phyloP scores from a whole-genome alignment of 768 basidiomycete species.

The Mycena metata region DNA sequence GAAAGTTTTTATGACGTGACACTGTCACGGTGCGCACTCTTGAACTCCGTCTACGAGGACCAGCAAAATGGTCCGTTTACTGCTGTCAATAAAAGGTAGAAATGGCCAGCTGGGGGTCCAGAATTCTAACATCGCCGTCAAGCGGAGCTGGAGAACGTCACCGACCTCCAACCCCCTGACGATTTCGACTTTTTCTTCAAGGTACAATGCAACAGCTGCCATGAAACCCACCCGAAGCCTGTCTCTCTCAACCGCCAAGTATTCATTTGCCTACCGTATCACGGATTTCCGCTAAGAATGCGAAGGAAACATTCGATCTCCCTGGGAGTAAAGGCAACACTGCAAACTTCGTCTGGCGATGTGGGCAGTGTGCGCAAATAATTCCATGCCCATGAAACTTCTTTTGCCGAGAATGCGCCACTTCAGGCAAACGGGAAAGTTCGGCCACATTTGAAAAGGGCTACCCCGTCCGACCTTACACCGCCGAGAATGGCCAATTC shows the following conservation, averaged over 20 bases:
- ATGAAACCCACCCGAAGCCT: slow-evolving; percentile 80
- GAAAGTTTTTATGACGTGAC: not conserved
- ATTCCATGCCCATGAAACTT: slow-evolving; percentile 2
- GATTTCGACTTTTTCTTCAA: slow-evolving; percentile 88
- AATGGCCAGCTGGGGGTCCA: not conserved
- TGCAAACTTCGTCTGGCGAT: slow-evolving; percentile 88
- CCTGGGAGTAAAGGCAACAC: slow-evolving; percentile 74
- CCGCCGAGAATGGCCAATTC: slow-evolving; percentile 71
- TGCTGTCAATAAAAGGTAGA: slow-evolving; percentile 37
- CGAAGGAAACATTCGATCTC: slow-evolving; percentile 76
- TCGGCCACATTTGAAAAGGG: slow-evolving; percentile 82
- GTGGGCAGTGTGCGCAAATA: slow-evolving; percentile 67
- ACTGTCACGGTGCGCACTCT: not conserved
- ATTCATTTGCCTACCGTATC: slow-evolving; percentile 32
- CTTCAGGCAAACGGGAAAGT: slow-evolving; percentile 78
- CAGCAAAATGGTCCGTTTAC: slow-evolving; percentile 35
- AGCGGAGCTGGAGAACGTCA: slow-evolving; percentile 86
- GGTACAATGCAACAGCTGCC: slow-evolving; percentile 85
- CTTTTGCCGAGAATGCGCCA: slow-evolving; percentile 16
- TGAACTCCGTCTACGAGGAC: no score
- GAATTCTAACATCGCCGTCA: slow-evolving; percentile 62
- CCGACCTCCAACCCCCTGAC: slow-evolving; percentile 72
- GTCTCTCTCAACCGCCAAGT: slow-evolving; percentile 82
- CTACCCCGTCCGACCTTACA: slow-evolving; percentile 66
- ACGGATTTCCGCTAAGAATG: slow-evolving; percentile 11